Evolutionary conservation across 169 alveolate species (phyloP).

Genomic region (Plasmodium berghei): DNA sequence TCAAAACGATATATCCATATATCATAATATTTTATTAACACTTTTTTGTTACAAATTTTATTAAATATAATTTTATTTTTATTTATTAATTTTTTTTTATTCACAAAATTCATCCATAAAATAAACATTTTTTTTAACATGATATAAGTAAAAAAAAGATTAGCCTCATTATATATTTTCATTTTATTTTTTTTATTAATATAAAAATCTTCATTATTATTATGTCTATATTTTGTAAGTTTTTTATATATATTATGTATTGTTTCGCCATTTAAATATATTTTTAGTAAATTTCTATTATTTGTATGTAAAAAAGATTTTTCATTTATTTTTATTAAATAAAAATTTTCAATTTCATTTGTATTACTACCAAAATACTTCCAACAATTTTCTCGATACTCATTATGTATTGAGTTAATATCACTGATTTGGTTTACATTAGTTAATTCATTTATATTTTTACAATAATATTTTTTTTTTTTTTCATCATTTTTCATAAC

Average conservation of each 20-base stretch:
- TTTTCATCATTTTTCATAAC: background rate
- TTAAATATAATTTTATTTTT: background rate
- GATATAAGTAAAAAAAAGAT: constrained; percentile 21
- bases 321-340: background rate
- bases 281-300: constrained; percentile 28
- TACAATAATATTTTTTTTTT: background rate
- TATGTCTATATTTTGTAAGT: background rate
- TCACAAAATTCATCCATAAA: constrained; percentile 2
- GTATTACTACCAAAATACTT: too few species aligned
- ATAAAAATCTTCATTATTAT: background rate
- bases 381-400: too few species aligned
- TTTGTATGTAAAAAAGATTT: constrained; percentile 45
- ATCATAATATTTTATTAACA: constrained; percentile 29
- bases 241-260: constrained; percentile 16
- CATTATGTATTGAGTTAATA: too few species aligned
- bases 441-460: background rate
- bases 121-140: constrained; percentile 4
- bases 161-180: constrained; percentile 35
- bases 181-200: constrained; percentile 7
- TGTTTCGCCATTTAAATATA: constrained; percentile 42
- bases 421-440: background rate
- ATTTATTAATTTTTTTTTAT: constrained; percentile 11
- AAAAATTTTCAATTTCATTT: too few species aligned
- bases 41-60: constrained; percentile 7
- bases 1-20: constrained; percentile 31